A percentile compares a stretch with the other conserved stretches of the same genome.
These are phyloP conservation scores for Coleophoma eucalyptorum DNA, from an alignment of 2,329 filamentous ascomycete genomes.

Conservation along the genomic window DNA sequence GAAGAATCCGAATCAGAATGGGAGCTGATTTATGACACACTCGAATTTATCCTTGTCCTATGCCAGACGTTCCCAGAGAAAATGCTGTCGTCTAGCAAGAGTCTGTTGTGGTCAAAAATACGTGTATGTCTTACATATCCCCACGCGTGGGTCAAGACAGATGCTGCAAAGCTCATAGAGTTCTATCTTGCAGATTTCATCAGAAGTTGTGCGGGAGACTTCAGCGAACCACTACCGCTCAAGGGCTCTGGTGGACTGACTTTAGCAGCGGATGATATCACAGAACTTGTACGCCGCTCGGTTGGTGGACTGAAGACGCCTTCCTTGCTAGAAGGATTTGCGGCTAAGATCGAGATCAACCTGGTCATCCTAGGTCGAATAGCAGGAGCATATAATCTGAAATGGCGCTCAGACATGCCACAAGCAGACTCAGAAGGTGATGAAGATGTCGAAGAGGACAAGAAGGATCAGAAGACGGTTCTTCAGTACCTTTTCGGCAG, in stretches of 20 bases:
- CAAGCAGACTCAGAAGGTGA: conserved; percentile 37
- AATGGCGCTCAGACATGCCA: conserved; percentile 35
- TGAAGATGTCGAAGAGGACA: conserved; percentile 40
- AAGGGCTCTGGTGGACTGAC: conserved; percentile 67
- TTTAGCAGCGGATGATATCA: conserved; percentile 61
- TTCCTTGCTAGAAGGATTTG: conserved; percentile 69
- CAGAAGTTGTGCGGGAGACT: conserved; percentile 47
- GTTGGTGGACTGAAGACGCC: conserved; percentile 56
- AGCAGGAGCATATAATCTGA: conserved; percentile 53
- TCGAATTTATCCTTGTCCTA: conserved; percentile 67
- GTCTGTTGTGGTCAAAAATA: conserved; percentile 68
- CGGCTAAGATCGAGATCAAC: conserved; percentile 74
- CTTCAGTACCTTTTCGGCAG: conserved; percentile 76
- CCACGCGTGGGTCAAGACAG: conserved; percentile 71
- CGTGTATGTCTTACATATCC: conserved; percentile 67
- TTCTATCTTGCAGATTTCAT: conserved; percentile 80
- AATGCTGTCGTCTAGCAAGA: conserved; percentile 56
- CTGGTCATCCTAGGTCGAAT: conserved; percentile 75
- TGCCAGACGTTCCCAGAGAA: conserved; percentile 61
- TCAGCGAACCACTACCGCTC: conserved; percentile 54
- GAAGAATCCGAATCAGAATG: conserved; percentile 56
- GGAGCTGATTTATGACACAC: conserved; percentile 70
- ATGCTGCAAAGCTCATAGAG: conserved; percentile 69
- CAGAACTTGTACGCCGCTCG: conserved; percentile 48
- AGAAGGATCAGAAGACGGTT: conserved; percentile 40